Evolutionary conservation across 805 yeast species (phyloP).

Genomic region (Lipomyces oligophaga): DNA sequence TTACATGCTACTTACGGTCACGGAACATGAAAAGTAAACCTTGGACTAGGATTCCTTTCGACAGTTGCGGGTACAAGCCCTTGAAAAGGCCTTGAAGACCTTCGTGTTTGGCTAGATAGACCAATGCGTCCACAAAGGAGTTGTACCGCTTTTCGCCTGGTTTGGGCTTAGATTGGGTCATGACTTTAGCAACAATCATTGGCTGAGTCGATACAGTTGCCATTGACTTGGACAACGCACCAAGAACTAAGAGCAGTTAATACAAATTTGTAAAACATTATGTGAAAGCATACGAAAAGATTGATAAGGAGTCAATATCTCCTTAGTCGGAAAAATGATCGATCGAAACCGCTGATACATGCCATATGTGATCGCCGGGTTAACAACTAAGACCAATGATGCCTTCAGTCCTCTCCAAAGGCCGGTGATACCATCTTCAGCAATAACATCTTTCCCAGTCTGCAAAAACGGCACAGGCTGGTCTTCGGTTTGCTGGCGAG

Average conservation of each 20-base stretch:
- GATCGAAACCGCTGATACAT: slow-evolving; percentile 64
- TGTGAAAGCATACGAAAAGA: slow-evolving; percentile 20
- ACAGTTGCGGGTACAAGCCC: slow-evolving; percentile 74
- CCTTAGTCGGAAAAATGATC: slow-evolving; percentile 12
- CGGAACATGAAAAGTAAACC: slow-evolving; percentile 79
- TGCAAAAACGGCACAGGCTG: slow-evolving; percentile 35
- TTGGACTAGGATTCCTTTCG: slow-evolving; percentile 79
- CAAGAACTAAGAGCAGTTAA: slow-evolving; percentile 69
- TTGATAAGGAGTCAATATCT: slow-evolving; percentile 17
- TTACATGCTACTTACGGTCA: slow-evolving; percentile 45
- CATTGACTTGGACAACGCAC: slow-evolving; percentile 74
- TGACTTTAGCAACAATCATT: slow-evolving; percentile 75
- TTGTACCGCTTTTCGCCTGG: slow-evolving; percentile 44
- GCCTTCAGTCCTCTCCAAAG: slow-evolving; percentile 85
- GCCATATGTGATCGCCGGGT: slow-evolving; percentile 86
- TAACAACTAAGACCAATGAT: slow-evolving; percentile 67
- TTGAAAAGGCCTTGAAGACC: slow-evolving; percentile 66
- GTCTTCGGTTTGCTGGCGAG: slow-evolving; percentile 46
- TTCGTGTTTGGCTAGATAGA: slow-evolving; percentile 58
- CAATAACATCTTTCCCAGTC: slow-evolving; percentile 50
- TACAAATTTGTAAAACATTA: slow-evolving; percentile 40
- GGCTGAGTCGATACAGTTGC: slow-evolving; percentile 84
- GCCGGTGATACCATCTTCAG: slow-evolving; percentile 64
- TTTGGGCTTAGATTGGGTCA: slow-evolving; percentile 55
- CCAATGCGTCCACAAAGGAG: slow-evolving; percentile 57